Evolutionary conservation across 139 green algal genomes (phyloP).

Genomic region (Chlorella sp.): DNA sequence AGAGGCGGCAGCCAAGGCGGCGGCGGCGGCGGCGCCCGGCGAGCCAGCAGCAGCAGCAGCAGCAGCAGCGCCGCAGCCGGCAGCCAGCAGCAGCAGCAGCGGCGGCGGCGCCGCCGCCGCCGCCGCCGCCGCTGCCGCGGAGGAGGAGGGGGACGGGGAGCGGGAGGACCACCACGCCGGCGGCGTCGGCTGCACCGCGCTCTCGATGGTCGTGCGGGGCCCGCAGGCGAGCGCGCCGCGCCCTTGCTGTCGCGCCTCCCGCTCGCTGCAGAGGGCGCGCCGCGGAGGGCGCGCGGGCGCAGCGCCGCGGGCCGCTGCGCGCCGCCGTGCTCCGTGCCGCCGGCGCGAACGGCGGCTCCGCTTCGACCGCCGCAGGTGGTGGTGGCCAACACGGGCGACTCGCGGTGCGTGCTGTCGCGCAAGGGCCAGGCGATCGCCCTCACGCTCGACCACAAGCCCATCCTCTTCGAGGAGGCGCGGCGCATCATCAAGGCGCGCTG

Average conservation of each 20-base stretch:
- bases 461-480: constrained; percentile 66
- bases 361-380: too few relatives aligned
- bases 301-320: too few relatives aligned
- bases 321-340: too few relatives aligned
- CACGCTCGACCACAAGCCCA: constrained; percentile 87
- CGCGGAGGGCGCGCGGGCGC: too few relatives aligned
- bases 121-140: background rate
- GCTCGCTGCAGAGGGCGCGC: too few relatives aligned
- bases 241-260: too few relatives aligned
- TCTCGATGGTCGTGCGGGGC: constrained; percentile 26
- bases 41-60: background rate
- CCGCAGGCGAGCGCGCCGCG: too few relatives aligned
- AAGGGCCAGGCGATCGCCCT: constrained; percentile 65
- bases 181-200: constrained; percentile 39
- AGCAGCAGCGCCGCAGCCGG: background rate
- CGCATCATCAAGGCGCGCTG: constrained; percentile 67
- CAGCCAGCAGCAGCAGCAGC: background rate
- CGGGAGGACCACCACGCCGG: constrained; percentile 20
- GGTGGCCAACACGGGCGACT: constrained; percentile 75
- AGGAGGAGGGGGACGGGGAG: constrained; percentile 3
- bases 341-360: too few relatives aligned
- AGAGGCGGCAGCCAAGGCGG: background rate
- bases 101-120: background rate
- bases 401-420: constrained; percentile 73
- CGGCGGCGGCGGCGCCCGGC: background rate